Conservation (phyloP, 2,329 filamentous ascomycete genomes). For the Incumbomyces delicatus region DNA sequence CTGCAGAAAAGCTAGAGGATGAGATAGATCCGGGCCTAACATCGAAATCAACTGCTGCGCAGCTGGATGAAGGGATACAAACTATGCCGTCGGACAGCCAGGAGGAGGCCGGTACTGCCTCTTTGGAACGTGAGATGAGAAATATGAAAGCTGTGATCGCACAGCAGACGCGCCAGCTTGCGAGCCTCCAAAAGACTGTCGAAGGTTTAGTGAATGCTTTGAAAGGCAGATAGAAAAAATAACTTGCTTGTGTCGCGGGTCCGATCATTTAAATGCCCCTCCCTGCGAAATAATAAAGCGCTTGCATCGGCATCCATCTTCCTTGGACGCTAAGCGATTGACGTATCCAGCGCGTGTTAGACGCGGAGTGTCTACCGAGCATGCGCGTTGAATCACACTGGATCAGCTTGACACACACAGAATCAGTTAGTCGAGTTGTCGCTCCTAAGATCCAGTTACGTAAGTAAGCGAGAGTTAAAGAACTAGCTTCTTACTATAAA, state of each 20-base stretch:
- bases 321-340: neutral
- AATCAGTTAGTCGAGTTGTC: no score
- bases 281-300: no score
- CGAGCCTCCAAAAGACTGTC: slow-evolving; percentile 17
- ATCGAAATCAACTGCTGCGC: neutral
- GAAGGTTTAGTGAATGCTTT: slow-evolving; percentile 19
- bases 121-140: slow-evolving; percentile 18
- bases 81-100: neutral
- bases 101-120: slow-evolving; percentile 1
- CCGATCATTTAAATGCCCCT: no score
- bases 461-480: no score
- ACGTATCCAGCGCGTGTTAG: neutral
- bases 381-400: no score
- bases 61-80: neutral
- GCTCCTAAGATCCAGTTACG: no score
- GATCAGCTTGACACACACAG: no score
- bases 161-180: slow-evolving; percentile 21
- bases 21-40: neutral
- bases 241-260: no score
- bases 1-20: neutral
- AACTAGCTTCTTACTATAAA: no score
- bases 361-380: neutral
- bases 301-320: no score
- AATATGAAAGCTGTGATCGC: slow-evolving; percentile 21
- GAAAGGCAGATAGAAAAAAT: slow-evolving; percentile 14